These are phyloP conservation scores for Xanthoconium purpureum DNA, from an alignment of 768 basidiomycete species.

Conservation along the genomic window DNA sequence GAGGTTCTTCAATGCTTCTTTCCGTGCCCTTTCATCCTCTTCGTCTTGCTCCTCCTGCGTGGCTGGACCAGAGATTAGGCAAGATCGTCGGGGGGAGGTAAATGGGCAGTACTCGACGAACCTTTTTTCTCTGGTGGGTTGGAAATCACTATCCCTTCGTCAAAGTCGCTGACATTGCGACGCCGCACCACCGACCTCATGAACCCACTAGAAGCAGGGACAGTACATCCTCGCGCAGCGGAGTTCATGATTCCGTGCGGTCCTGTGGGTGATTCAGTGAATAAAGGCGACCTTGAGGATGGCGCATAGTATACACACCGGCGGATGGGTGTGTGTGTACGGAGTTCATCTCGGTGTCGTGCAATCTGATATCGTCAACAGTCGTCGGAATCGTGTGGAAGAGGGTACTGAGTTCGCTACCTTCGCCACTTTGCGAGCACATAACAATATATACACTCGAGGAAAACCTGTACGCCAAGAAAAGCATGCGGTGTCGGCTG, in stretches of 20 bases:
- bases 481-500: neutral
- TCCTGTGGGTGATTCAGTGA: conserved; percentile 1
- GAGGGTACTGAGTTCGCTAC: neutral
- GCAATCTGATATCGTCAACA: no score
- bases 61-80: conserved; percentile 22
- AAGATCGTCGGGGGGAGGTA: neutral
- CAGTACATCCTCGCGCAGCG: conserved; percentile 7
- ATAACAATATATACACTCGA: neutral
- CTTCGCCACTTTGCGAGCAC: neutral
- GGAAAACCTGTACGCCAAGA: neutral
- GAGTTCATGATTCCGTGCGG: conserved; percentile 8
- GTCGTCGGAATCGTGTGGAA: neutral
- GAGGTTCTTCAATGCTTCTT: conserved; percentile 46
- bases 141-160: neutral
- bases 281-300: neutral
- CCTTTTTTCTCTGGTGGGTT: conserved; percentile 12
- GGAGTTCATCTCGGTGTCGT: conserved; percentile 4
- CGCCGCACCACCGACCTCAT: conserved; percentile 7
- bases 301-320: conserved; percentile 3
- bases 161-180: conserved; percentile 3
- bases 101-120: conserved; percentile 4
- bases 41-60: conserved; percentile 51
- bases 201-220: conserved; percentile 12
- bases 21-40: conserved; percentile 42
- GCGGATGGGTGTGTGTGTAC: neutral